A percentile compares a stretch with the other conserved stretches of the same genome.
Evolutionary conservation across 768 basidiomycete genomes (phyloP).

Genomic region (Leccinum aurantiacum): DNA sequence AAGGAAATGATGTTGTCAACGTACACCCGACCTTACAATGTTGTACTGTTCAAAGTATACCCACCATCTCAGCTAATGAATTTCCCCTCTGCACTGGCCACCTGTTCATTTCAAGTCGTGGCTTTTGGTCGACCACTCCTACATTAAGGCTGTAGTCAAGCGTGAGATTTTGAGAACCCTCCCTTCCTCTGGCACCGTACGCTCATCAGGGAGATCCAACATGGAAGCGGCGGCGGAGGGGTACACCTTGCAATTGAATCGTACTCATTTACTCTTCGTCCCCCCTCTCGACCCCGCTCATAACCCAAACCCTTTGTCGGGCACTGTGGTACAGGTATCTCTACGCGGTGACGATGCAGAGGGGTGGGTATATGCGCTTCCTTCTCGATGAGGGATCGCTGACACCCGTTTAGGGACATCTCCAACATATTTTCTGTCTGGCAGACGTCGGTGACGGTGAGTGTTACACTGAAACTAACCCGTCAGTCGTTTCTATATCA

Average conservation of each 20-base stretch:
- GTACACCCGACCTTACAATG: no score
- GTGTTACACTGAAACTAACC: slow-evolving; percentile 1
- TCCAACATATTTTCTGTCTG: slow-evolving; percentile 1
- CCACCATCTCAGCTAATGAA: not conserved
- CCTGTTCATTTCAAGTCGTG: not conserved
- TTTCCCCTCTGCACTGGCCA: not conserved
- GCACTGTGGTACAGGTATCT: slow-evolving; percentile 28
- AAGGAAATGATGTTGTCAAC: slow-evolving; percentile 44
- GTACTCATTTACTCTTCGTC: slow-evolving; percentile 28
- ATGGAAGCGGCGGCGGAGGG: not conserved
- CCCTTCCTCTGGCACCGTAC: not conserved
- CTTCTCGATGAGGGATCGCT: not conserved
- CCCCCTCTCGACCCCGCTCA: slow-evolving; percentile 6
- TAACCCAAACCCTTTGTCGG: slow-evolving; percentile 1
- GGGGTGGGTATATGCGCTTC: slow-evolving; percentile 27
- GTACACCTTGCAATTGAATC: slow-evolving; percentile 21
- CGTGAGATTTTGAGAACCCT: not conserved
- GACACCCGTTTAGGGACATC: slow-evolving; percentile 10
- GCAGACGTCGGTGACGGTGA: slow-evolving; percentile 22
- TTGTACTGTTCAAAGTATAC: not conserved
- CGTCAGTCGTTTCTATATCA: not conserved
- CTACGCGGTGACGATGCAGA: slow-evolving; percentile 16
- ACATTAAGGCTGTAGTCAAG: not conserved
- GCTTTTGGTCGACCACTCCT: not conserved
- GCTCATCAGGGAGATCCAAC: not conserved